Evolutionary conservation across 139 green algal species (phyloP).

Genomic region (Spirogloea muscicola): DNA sequence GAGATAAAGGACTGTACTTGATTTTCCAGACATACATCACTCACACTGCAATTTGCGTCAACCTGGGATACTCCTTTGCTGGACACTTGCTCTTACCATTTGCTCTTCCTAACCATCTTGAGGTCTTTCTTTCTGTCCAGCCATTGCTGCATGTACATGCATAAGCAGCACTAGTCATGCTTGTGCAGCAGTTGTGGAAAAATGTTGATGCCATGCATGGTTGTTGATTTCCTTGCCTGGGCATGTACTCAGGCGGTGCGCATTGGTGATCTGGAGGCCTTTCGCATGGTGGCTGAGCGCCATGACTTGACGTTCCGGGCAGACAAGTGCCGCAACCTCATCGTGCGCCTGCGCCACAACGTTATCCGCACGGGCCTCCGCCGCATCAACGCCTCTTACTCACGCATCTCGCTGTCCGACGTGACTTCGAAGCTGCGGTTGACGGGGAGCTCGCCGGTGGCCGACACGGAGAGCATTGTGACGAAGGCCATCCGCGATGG

Average conservation of each 20-base stretch:
- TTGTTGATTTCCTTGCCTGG: too few species aligned
- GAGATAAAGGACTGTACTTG: too few species aligned
- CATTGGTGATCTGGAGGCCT: slow-evolving; percentile 75
- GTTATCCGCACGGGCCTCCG: slow-evolving; percentile 91
- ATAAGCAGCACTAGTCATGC: too few species aligned
- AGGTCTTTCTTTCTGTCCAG: too few species aligned
- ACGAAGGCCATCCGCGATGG: slow-evolving; percentile 71
- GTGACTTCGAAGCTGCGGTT: slow-evolving; percentile 47
- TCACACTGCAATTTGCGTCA: too few species aligned
- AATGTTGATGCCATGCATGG: too few species aligned
- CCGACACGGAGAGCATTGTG: slow-evolving; percentile 89
- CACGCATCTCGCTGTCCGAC: slow-evolving; percentile 77
- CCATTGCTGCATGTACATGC: too few species aligned
- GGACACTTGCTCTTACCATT: too few species aligned
- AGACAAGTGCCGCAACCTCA: slow-evolving; percentile 79
- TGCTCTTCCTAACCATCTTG: too few species aligned
- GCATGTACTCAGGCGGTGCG: slow-evolving; percentile 79
- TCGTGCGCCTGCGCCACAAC: slow-evolving; percentile 89
- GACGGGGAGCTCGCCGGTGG: slow-evolving; percentile 47
- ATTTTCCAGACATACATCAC: too few species aligned
- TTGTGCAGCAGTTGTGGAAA: too few species aligned
- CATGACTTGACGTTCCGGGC: slow-evolving; percentile 63
- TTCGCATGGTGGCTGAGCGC: slow-evolving; percentile 62
- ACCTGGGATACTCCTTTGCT: too few species aligned
- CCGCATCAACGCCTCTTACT: slow-evolving; percentile 91